Base-by-base conservation (phyloP, 2,329 filamentous ascomycete genomes). In the Xenosphaeropsis pyriputrescens region DNA sequence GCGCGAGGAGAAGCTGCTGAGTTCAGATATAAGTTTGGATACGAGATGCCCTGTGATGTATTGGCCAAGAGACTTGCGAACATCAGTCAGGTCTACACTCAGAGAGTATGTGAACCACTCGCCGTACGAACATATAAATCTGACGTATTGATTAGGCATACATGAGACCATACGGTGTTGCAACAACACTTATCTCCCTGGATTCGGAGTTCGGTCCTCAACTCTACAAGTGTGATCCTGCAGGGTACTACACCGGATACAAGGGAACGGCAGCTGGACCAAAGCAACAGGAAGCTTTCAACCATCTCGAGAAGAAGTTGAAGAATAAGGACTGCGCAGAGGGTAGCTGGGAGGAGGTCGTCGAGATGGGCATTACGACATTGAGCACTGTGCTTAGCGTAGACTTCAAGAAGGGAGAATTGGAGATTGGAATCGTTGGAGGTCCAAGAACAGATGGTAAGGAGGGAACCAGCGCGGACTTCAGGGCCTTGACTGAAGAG, bases 361-460 rank as follows among this genome's bases (percentile, higher is more conserved):
- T 98, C 36, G 91, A 98, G 69, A 71, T 96, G 52, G 91, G 85
- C 41, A 98, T 98, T 60, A 84, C 85, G 33, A 89, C 91, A 6
- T 67, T 98, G 60, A 94, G 88, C 73, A 93, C 84, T 29, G 88
- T 98, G 43, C 72, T 98, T 47, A 95, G 89, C 63, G 93, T 96
- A 61, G 91, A 98, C 61, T 98, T 98, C 71, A 98, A 98, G 75
- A 96, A 96, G 72, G 83, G 83, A 51, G 91, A 98, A 69, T 79
- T 98, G 59, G 91, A 98, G 67, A 85, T 98, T 62, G 91, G 91
- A 45, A 88, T 98, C 55, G 91, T 95, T 39, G 91, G 91, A 48
- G 89, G 86, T 19, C 88, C 89, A 41, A 73, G 76, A 52, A 63
- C 68, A 41, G 85, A 93, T 55, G 89, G 88, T 48, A 72, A 83